Percentiles rank a stretch among this genome's conserved stretches.
Conservation (phyloP, 805 yeast species). For the Candida parachauliodes region DNA sequence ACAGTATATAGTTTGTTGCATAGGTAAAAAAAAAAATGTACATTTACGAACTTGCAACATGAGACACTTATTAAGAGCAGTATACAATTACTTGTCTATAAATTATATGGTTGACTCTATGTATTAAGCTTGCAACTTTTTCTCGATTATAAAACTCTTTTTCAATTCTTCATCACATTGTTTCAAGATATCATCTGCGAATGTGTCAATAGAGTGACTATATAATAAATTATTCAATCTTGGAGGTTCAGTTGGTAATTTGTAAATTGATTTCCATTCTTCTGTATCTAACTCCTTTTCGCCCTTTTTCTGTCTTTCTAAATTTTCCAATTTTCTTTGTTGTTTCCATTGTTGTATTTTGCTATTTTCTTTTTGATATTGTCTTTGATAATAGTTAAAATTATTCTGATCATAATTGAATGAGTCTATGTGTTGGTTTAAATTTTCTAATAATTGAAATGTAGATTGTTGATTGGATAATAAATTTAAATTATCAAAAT, state of each 20-base stretch:
- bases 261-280: constrained; percentile 66
- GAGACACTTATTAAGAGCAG: too few relatives aligned
- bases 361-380: constrained; percentile 61
- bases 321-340: constrained; percentile 63
- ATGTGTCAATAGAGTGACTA: constrained; percentile 64
- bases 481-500: constrained; percentile 38
- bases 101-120: too few relatives aligned
- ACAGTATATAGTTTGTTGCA: neutral
- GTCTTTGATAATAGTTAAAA: constrained; percentile 79
- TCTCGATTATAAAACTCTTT: constrained; percentile 57
- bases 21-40: neutral
- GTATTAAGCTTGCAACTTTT: constrained; percentile 44
- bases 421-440: constrained; percentile 68
- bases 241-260: constrained; percentile 71
- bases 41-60: too few relatives aligned
- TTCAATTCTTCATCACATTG: constrained; percentile 64
- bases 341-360: constrained; percentile 75
- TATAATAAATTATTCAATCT: constrained; percentile 68
- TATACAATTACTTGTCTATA: neutral
- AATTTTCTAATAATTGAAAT: constrained; percentile 53
- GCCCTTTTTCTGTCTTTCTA: constrained; percentile 54
- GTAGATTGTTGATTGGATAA: constrained; percentile 42
- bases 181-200: constrained; percentile 68
- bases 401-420: constrained; percentile 75
- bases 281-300: constrained; percentile 52